Percentiles rank a stretch among this genome's conserved stretches.
Conservation (phyloP, 2,329 filamentous ascomycete genomes). For the Pseudocercospora fuligena region DNA sequence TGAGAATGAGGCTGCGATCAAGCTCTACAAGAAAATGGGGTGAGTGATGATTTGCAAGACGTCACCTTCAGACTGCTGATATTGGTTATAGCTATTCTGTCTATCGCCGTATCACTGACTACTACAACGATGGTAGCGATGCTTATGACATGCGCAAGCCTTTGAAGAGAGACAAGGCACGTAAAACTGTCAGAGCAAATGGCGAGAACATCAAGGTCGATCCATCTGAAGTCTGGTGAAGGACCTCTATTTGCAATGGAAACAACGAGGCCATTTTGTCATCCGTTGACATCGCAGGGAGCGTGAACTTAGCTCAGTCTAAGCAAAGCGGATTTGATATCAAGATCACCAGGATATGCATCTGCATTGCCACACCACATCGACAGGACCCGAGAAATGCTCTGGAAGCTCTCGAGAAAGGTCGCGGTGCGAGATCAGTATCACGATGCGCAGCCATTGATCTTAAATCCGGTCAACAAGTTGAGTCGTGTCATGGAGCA, state of each 20-base stretch:
- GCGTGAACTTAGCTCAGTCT: not conserved
- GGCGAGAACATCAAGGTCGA: slow-evolving; percentile 79
- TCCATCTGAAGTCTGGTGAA: slow-evolving; percentile 84
- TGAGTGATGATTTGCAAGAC: slow-evolving; percentile 43
- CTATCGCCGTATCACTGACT: slow-evolving; percentile 84
- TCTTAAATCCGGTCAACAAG: not conserved
- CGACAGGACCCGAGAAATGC: not conserved
- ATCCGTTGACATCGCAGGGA: not conserved
- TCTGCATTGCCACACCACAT: not conserved
- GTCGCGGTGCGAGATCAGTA: not conserved
- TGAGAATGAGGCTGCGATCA: slow-evolving; percentile 85
- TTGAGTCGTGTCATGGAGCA: not conserved
- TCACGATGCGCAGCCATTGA: not conserved
- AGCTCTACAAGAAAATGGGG: slow-evolving; percentile 87
- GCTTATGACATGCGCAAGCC: slow-evolving; percentile 97
- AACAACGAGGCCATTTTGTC: not conserved
- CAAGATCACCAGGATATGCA: not conserved
- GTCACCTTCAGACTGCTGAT: not conserved
- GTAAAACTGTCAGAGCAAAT: slow-evolving; percentile 76
- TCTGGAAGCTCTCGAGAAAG: not conserved
- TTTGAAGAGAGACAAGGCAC: slow-evolving; percentile 76
- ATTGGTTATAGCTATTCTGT: slow-evolving; percentile 67
- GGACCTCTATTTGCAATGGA: not conserved
- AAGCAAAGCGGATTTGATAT: not conserved
- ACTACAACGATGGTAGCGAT: slow-evolving; percentile 95